Evolutionary conservation across 208 protist genomes (phyloP), one percentile per base, ranked within the genome.

Genomic region (Herpetomonas muscarum): DNA sequence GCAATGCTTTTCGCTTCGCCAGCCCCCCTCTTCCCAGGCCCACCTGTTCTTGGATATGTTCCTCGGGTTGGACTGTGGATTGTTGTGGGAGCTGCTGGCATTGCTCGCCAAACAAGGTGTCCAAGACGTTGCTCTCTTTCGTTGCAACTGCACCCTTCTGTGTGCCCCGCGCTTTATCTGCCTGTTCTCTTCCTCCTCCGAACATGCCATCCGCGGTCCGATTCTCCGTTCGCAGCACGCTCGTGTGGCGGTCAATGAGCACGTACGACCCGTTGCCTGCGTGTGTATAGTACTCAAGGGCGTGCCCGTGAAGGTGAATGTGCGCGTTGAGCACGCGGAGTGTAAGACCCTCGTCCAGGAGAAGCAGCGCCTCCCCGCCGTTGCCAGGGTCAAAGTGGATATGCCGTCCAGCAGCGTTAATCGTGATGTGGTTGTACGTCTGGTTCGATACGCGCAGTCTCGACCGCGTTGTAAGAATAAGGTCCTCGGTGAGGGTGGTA

Each of bases 261-360:
- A 86, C 73, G 69, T 88, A 92, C 3, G 78, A 85, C 5, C 85
- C 85, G 58, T 88, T 86, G 21, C 75, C 85, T 6, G 71, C 66
- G 9, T 47, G 53, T 15, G 80, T 63, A 49, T 86, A 88, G 42
- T 74, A 74, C 21, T 88, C 80, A 9, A 88, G 46, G 10, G 55
- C 61, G 21, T 72, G 75, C 2, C 67, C 80, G 41, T 79, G 45
- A 30, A 92, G 63, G 59, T 67, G 61, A 30, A 92, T 50, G 13
- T 46, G 56, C 7, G 85, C 77, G 66, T 88, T 79, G 34, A 75
- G 60, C 34, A 92, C 74, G 46, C 75, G 73, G 30, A 92, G 63
- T 28, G 85, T 86, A 24, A 92, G 48, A 3, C 85, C 85, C 45
- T 81, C 74, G 36, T 83, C 80, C n/a, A 92, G 61, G 37, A 67